Conservation (phyloP, 768 basidiomycete genomes). For the Mycena rebaudengoi region DNA sequence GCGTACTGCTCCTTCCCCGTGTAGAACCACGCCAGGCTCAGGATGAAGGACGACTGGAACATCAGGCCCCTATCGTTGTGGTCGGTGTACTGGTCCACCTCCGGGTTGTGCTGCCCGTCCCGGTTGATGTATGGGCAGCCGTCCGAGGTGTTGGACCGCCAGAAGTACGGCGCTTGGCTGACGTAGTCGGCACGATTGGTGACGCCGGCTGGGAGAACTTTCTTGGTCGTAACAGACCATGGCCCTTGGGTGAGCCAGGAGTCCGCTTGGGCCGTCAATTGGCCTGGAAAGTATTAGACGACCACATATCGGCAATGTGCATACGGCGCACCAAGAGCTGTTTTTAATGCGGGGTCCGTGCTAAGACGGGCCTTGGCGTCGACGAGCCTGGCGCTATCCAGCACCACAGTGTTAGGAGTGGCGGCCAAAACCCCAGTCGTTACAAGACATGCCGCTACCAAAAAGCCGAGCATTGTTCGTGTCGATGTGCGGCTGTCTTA, state of each 20-base stretch:
- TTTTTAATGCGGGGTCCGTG: neutral
- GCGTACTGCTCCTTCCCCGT: slow-evolving; percentile 44
- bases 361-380: slow-evolving; percentile 2
- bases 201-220: neutral
- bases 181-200: slow-evolving; percentile 21
- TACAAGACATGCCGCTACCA: too few species aligned
- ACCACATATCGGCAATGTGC: neutral
- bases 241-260: slow-evolving; percentile 17
- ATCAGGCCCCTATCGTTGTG: slow-evolving; percentile 43
- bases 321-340: neutral
- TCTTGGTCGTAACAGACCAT: slow-evolving; percentile 21
- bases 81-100: slow-evolving; percentile 11
- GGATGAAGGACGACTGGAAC: slow-evolving; percentile 51
- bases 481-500: too few species aligned
- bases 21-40: slow-evolving; percentile 48
- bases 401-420: slow-evolving; percentile 10
- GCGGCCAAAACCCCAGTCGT: too few species aligned
- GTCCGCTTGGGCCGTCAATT: slow-evolving; percentile 17
- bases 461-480: too few species aligned
- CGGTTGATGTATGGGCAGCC: slow-evolving; percentile 46
- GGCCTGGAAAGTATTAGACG: neutral
- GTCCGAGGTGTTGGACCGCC: slow-evolving; percentile 33
- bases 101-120: slow-evolving; percentile 41
- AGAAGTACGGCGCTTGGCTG: slow-evolving; percentile 20
- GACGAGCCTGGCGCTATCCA: neutral